Evolutionary conservation across 371 early-diverging fungal genomes (phyloP), one percentile per base, ranked within the genome.

Genomic region (Actinomortierella ambigua): DNA sequence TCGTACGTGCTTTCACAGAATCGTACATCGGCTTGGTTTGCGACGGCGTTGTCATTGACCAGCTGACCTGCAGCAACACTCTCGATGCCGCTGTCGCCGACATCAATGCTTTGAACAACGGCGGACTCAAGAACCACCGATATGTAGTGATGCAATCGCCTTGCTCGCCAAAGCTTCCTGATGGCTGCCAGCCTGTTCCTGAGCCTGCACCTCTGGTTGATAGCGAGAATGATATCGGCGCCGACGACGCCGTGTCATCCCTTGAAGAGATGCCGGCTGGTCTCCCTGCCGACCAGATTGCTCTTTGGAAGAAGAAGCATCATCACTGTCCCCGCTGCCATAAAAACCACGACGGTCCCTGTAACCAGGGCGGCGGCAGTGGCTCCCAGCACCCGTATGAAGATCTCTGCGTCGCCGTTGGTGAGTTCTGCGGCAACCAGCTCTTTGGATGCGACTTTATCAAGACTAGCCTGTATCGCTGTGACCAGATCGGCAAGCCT

Each of bases 401-500:
- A 3, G 63, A 57, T 3, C 63, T 56, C 26, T 57, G 63, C 13
- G 48, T 53, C 18, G 39, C 40, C 1, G 26, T 20, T 0, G 63
- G 57, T 14, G 1, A 11, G 0, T 17, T 57, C 57, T 63, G 63
- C 26, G 63, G 63, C 9, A 26, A 15, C 41, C n/a, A 57, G 5
- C 39, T 63, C 18, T 63, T 63, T 40, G 63, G 63, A 47, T 63
- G 63, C n/a, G 40, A 63, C 39, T 57, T 57, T 46, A 57, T 47
- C 22, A 17, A 26, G 20, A 18, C 18, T 26, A 57, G 46, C 17
- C 18, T 57, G 17, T 63, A 57, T 48, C 18, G 28, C 23, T 63
- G 63, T 17, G 20, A 15, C 17, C 8, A 46, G 11, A 23, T 46
- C 18, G 53, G 46, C 41, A 24, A 14, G 28, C n/a, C n/a, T n/a